phyloP scores from a whole-genome alignment of 2,329 filamentous ascomycete genomes.

The Fusarium paranaense region DNA sequence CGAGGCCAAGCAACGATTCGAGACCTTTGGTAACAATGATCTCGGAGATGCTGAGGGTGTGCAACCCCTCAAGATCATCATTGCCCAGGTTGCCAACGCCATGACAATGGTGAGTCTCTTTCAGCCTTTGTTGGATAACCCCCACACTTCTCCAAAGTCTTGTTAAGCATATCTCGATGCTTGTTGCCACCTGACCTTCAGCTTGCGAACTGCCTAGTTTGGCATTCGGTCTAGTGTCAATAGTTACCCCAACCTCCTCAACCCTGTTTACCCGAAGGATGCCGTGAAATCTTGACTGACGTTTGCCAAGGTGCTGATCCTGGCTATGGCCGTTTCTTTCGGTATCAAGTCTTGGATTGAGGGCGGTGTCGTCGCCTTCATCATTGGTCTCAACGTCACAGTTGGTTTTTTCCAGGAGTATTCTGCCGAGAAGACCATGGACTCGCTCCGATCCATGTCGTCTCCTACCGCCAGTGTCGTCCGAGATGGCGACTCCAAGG shows the following conservation, averaged over 20 bases:
- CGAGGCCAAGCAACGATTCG: slow-evolving; percentile 63
- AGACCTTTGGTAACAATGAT: slow-evolving; percentile 69
- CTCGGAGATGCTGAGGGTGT: slow-evolving; percentile 62
- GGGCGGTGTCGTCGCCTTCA: slow-evolving; percentile 67
- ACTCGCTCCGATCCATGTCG: slow-evolving; percentile 57
- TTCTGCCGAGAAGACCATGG: slow-evolving; percentile 62
- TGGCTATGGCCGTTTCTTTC: slow-evolving; percentile 69
- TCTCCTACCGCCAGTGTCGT: slow-evolving; percentile 59
- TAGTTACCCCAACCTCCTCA: slow-evolving; percentile 50
- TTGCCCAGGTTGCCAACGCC: slow-evolving; percentile 75
- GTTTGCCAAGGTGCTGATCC: slow-evolving; percentile 59
- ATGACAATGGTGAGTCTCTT: slow-evolving; percentile 69
- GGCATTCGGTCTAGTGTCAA: slow-evolving; percentile 55
- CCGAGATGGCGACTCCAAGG: slow-evolving; percentile 55
- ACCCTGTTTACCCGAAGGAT: slow-evolving; percentile 5
- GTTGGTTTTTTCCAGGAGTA: slow-evolving; percentile 63
- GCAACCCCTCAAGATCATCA: slow-evolving; percentile 67
- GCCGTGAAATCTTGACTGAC: slow-evolving; percentile 25
- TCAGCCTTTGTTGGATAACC: not conserved
- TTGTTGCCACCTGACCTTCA: slow-evolving; percentile 49
- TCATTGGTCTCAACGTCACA: slow-evolving; percentile 68
- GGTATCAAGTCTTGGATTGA: slow-evolving; percentile 71
- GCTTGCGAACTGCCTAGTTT: slow-evolving; percentile 52
- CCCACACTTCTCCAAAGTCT: slow-evolving; percentile 7
- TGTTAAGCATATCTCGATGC: slow-evolving; percentile 29